phyloP scores from a whole-genome alignment of 495 filamentous ascomycete genomes.

The Penicillium parvum region DNA sequence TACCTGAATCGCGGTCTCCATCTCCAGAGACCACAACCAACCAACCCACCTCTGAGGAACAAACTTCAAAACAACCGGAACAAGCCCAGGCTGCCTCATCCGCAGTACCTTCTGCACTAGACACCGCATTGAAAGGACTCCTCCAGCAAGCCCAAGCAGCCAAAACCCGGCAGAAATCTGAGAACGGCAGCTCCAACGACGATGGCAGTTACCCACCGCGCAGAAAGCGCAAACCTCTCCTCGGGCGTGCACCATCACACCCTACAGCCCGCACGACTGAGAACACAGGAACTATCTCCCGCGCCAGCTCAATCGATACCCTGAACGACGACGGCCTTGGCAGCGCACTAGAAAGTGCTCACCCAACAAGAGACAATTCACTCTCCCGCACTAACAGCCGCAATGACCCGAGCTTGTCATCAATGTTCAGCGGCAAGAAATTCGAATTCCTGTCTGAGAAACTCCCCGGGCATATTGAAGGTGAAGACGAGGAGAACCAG shows the following conservation, averaged over 20 bases:
- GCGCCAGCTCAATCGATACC: slow-evolving; percentile 52
- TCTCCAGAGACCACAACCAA: slow-evolving; percentile 14
- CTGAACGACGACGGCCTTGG: slow-evolving; percentile 52
- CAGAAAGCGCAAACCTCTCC: slow-evolving; percentile 37
- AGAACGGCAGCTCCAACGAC: slow-evolving; percentile 13
- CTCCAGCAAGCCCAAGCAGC: slow-evolving; percentile 41
- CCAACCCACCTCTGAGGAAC: slow-evolving; percentile 2
- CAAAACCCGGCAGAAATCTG: slow-evolving; percentile 25
- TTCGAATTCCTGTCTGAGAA: slow-evolving; percentile 30
- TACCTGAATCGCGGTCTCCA: slow-evolving; percentile 28
- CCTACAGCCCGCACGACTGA: slow-evolving; percentile 28
- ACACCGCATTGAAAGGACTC: slow-evolving; percentile 36
- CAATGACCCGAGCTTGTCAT: slow-evolving; percentile 29
- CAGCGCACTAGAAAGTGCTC: slow-evolving; percentile 37
- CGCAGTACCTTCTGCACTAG: slow-evolving; percentile 28
- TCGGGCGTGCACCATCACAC: slow-evolving; percentile 48
- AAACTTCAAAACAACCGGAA: slow-evolving; percentile 13
- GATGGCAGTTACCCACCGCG: slow-evolving; percentile 13
- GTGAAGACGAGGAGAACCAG: slow-evolving; percentile 34
- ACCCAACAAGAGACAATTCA: slow-evolving; percentile 28
- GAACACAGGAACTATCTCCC: slow-evolving; percentile 25
- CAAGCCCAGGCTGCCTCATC: slow-evolving; percentile 10
- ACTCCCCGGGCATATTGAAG: slow-evolving; percentile 14
- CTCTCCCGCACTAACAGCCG: slow-evolving; percentile 22
- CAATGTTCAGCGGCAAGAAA: slow-evolving; percentile 29